Evolutionary conservation across 2,329 filamentous ascomycete species (phyloP), one percentile per base, ranked within the genome.

Genomic region (Fusarium circinatum): DNA sequence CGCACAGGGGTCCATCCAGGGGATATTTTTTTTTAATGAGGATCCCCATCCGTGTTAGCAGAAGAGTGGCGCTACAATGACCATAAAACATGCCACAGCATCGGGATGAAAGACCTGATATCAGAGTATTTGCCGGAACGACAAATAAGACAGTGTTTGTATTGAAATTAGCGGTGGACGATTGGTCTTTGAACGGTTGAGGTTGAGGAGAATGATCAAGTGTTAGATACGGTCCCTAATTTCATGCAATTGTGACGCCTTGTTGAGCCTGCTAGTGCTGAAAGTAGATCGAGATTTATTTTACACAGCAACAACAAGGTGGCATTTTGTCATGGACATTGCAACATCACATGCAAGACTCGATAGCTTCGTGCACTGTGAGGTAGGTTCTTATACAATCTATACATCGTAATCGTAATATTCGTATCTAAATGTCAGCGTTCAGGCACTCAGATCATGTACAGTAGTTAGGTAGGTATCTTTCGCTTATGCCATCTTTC

Each of bases 1-100:
- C 49, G 66, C 65, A 65, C 76, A 78, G 75, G 77, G 76, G 73
- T 78, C 68, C 59, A 62, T 78, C 65, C 65, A 62, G 71, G 67
- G 65, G 60, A 66, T 72, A 64, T 76, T 63, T 78, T 78, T 73
- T 78, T 77, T 75, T 76, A 79, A 79, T 78, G 78, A 78, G 76
- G 76, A 78, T 79, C 78, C 75, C 68, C 75, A 70, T 78, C 67
- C 59, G 72, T 76, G 73, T 76, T 75, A 76, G 65, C 56, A 67
- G 68, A 55, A 44, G 69, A 55, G 77, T 78, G 77, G 77, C 76
- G 77, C 68, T 78, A 78, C 61, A 78, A 77, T 78, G 74, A 70
- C 69, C 66, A 62, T 51, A 70, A 65, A 78, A 78, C 77, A 78
- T 70, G 74, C 77, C 77, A 78, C 69, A 72, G 56, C 28, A 58